Base-by-base conservation (phyloP, 2,329 filamentous ascomycete genomes). In the Pezicula radicicola region DNA sequence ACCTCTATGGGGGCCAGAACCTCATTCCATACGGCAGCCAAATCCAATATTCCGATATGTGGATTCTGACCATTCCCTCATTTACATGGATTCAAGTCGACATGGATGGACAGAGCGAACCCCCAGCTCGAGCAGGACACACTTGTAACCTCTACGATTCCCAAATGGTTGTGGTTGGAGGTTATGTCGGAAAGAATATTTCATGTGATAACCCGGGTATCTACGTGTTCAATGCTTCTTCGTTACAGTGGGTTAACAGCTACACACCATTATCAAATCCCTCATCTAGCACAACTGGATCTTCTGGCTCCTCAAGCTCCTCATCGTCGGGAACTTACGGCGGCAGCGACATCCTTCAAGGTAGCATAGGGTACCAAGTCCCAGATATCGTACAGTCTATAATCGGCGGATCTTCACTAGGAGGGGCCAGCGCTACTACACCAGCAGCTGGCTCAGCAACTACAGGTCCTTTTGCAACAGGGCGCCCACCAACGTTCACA, bases 1-100 rank as follows among this genome's bases (percentile, higher is more conserved):
- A 91, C 69, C 79, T 91, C 71, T 91, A 87, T 63, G 88, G 87
- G 12, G 88, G 88, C 0, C 88, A 91, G 64, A 88, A 88, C 57
- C 73, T 91, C 1, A 75, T 81, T 25, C 87, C 88, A 1, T 79
- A 76, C 53, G 83, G 70, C 50, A 66, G 71, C 30, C 78, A 81
- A 65, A 73, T 68, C 0, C 78, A 81, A 60, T 89, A 89, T 66
- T 79, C 83, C 25, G 86, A 91, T 62, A 83, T 88, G 73, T 90
- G 85, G 81, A 89, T 90, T 55, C 72, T 91, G 27, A 86, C 85
- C 3, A 76, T 91, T 28, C 87, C 87, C 0, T 80, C 82, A 0
- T 91, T 91, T 64, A 87, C 83, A 7, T 90, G 87, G 87, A 83
- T 90, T 52, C 67, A 83, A 62, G 84, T 88, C 21, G 75, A 87